Percentiles rank a stretch among this genome's conserved stretches.
phyloP scores from a whole-genome alignment of 1,284 basidiomycete species.

The Pterulicium gracile region DNA sequence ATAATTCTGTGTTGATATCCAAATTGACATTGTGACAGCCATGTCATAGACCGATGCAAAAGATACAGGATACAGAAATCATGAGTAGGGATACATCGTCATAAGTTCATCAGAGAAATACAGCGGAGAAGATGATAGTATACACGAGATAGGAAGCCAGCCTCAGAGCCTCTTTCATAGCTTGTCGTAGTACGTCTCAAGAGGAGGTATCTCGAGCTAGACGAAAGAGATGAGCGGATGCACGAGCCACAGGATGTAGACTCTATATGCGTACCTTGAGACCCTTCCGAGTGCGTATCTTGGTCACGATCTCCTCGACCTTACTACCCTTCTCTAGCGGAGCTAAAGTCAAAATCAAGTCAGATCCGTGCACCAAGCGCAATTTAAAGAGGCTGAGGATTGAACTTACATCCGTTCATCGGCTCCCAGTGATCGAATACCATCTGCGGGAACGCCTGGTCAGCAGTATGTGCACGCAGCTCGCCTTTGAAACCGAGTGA shows the following conservation, averaged over 20 bases:
- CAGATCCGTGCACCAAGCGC: slow-evolving; percentile 15
- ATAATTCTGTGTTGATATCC: no score
- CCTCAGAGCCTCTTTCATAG: slow-evolving; percentile 35
- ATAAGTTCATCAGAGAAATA: no score
- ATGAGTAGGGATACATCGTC: no score
- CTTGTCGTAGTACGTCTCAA: slow-evolving; percentile 92
- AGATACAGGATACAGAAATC: no score
- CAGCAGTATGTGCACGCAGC: slow-evolving; percentile 85
- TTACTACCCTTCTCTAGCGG: slow-evolving; percentile 83
- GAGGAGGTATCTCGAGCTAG: slow-evolving; percentile 74
- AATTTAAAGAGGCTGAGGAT: slow-evolving; percentile 12
- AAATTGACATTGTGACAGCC: no score
- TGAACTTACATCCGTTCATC: slow-evolving; percentile 66
- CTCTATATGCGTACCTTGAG: slow-evolving; percentile 61
- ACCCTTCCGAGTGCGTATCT: slow-evolving; percentile 88
- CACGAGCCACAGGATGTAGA: slow-evolving; percentile 2
- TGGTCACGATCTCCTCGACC: slow-evolving; percentile 76
- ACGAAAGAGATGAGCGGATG: slow-evolving; percentile 9
- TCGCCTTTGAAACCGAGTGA: slow-evolving; percentile 99
- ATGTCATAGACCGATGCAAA: no score
- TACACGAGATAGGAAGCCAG: no score
- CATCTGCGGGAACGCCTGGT: slow-evolving; percentile 96
- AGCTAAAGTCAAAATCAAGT: slow-evolving; percentile 25
- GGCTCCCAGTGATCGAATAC: slow-evolving; percentile 92
- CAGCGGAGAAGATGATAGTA: no score